These are phyloP conservation scores for sorghum (Sorghum bicolor) DNA, from an alignment of 176 grass and related monocot genomes.

Conservation along the genomic window DNA sequence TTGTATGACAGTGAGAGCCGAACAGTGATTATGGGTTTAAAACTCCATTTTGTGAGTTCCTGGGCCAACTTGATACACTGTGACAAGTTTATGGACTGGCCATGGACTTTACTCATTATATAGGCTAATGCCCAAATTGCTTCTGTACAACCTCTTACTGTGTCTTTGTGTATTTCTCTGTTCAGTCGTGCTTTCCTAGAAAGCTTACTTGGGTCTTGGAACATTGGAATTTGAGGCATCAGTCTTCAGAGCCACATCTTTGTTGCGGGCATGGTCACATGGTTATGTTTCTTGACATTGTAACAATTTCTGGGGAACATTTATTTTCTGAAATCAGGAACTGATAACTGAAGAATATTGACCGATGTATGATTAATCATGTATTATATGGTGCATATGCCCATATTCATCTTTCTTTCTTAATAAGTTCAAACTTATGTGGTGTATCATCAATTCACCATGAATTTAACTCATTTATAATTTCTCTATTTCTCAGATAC, in stretches of 20 bases:
- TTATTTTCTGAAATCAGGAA: background rate
- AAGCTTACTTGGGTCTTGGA: background rate
- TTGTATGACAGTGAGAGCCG: no score
- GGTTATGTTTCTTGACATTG: background rate
- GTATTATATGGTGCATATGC: background rate
- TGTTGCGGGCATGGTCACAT: background rate
- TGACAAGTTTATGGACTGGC: no score
- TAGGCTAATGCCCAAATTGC: background rate
- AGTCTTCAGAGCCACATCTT: background rate
- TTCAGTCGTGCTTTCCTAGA: background rate
- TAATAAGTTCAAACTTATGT: background rate
- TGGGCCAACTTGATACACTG: no score
- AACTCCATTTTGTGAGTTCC: no score
- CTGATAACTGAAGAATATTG: background rate
- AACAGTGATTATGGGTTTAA: no score
- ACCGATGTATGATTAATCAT: background rate
- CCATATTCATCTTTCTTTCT: background rate
- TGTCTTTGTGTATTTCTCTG: background rate
- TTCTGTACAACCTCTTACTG: background rate
- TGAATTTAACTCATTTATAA: background rate
- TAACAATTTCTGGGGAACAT: conserved; percentile 9
- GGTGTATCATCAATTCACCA: background rate
- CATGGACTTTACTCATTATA: background rate
- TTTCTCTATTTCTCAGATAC: conserved; percentile 49
- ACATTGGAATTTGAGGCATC: background rate